phyloP scores from a whole-genome alignment of 805 yeast species.

The Candida xyloterini region DNA sequence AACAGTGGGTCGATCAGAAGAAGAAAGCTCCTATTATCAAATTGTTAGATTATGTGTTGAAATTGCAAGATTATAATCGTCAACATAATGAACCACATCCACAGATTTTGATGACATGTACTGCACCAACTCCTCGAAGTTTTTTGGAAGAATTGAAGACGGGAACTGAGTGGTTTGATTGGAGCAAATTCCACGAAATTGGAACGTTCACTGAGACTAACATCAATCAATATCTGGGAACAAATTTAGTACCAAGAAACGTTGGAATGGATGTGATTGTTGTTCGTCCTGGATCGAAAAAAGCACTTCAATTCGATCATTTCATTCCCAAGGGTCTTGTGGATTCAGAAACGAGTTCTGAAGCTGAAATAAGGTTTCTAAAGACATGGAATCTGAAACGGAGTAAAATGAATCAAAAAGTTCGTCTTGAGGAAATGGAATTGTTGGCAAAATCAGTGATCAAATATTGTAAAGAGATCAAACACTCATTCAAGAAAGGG shows the following conservation, averaged over 20 bases:
- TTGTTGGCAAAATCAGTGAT: conserved; percentile 25
- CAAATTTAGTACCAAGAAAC: conserved; percentile 19
- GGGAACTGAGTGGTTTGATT: conserved; percentile 48
- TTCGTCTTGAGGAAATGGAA: conserved; percentile 24
- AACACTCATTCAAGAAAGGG: conserved; percentile 8
- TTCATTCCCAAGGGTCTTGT: not conserved
- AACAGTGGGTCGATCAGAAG: conserved; percentile 17
- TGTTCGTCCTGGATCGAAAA: not conserved
- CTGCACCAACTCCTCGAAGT: conserved; percentile 35
- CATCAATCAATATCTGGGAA: conserved; percentile 14
- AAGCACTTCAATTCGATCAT: not conserved
- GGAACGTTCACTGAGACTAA: conserved; percentile 25
- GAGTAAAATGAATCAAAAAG: conserved; percentile 13
- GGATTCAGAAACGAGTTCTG: conserved; percentile 14
- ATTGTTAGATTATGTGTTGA: conserved; percentile 31
- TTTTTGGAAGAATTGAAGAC: conserved; percentile 50
- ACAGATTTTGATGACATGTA: conserved; percentile 28
- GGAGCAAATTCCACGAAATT: conserved; percentile 29
- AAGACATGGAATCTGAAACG: conserved; percentile 27
- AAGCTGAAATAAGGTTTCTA: conserved; percentile 18
- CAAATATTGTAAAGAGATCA: conserved; percentile 19
- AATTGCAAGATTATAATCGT: conserved; percentile 32
- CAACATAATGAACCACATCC: conserved; percentile 33
- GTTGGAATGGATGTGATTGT: conserved; percentile 22
- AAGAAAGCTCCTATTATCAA: conserved; percentile 30